Base-by-base conservation (phyloP, 768 basidiomycete genomes). In the Lactarius indigo region DNA sequence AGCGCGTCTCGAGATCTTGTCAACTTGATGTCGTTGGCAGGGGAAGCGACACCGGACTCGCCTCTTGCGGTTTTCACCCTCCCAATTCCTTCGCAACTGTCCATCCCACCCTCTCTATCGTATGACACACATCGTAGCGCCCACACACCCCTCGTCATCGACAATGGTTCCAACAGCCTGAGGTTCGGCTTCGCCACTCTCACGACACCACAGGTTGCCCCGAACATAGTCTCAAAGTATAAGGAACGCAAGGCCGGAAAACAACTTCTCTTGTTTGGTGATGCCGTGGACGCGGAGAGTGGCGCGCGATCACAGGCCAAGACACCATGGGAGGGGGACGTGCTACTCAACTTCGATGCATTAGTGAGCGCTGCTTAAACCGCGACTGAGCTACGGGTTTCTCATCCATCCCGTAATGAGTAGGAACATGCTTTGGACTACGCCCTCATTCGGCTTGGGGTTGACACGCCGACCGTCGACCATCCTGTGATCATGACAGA, bases 361-460 rank as follows among this genome's bases (percentile, higher is more conserved):
- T 80, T 98, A 83, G 96, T 98, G 78, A 78, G 92, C 82, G 9
- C 55, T 5, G 61, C 63, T 64, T 18, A 31, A 47, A 44, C 13
- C 6, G 4, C 26, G 28, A 20, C 3, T 52, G 7, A n/a, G 9
- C 23, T 57, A 7, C 8, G 6, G 23, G 13, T 39, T 44, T 17
- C 23, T 74, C 58, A 60, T 57, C 18, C 35, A 8, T 39, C 37
- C 31, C 20, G 20, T 59, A 41, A 60, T 23, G 59, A 75, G 72
- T 81, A 98, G 96, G 97, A 99, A 83, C 88, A 93, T 75, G 92
- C 92, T 8, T 79, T 99, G 63, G 97, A 99, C 79, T 95, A 91
- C 76, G 88, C 91, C 37, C 94, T 98, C 74, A 82, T 94, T 65
- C 87, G 89, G 61, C 82, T 99, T 15, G 93, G 94, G 2, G 88